These are phyloP conservation scores for Marsdenia floribunda DNA, from an alignment of 257 asterid species.

Conservation along the genomic window DNA sequence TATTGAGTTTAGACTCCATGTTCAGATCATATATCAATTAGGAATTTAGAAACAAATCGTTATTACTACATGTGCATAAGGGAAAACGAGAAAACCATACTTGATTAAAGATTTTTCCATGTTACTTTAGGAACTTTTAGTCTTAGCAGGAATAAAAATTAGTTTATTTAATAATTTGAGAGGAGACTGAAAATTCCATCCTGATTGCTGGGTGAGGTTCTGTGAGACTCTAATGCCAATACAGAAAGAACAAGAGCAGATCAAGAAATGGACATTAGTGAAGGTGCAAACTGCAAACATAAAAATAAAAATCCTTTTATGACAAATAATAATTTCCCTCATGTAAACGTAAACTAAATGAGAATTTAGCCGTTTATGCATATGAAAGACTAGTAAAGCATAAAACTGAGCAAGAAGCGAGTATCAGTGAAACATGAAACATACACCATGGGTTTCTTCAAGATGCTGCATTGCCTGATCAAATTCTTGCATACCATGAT, in stretches of 20 bases:
- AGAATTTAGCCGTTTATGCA: background rate
- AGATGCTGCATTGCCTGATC: conserved; percentile 94
- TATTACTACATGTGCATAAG: background rate
- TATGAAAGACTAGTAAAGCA: background rate
- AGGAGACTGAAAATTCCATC: background rate
- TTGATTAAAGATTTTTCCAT: background rate
- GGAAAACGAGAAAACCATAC: background rate
- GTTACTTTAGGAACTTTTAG: background rate
- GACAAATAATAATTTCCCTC: background rate
- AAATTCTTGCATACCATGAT: conserved; percentile 85
- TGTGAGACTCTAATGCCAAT: background rate
- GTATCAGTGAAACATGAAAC: conserved; percentile 13
- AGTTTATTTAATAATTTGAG: background rate
- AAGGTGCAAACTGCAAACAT: too few species aligned
- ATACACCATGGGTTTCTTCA: conserved; percentile 81
- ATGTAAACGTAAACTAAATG: background rate
- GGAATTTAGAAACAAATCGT: background rate
- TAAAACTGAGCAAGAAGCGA: background rate
- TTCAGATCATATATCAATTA: background rate
- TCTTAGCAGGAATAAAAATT: background rate
- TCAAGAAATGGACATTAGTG: too few species aligned
- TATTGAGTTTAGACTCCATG: too few species aligned
- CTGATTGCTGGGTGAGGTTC: background rate
- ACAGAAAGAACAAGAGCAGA: background rate
- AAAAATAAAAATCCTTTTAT: background rate